These are phyloP conservation scores for Aegle marmelos DNA, from an alignment of 345 rosid species.

Conservation along the genomic window DNA sequence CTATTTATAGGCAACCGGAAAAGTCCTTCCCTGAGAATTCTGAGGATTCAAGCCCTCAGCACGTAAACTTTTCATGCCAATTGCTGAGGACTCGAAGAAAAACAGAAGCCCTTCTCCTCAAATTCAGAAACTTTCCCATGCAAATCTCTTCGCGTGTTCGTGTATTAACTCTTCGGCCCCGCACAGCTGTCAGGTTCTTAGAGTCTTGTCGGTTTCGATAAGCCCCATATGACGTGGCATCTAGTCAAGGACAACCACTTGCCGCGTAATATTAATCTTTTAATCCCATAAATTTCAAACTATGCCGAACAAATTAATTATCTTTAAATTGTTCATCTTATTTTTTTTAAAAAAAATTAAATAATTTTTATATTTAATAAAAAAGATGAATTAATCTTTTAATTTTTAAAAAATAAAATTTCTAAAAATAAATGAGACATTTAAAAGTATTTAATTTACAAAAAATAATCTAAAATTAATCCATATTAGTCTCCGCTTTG, in stretches of 20 bases:
- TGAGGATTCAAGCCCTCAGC: slow-evolving; percentile 31
- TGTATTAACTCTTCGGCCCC: neutral
- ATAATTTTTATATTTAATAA: too few species aligned
- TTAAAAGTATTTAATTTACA: too few species aligned
- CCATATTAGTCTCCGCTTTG: too few species aligned
- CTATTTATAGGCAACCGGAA: slow-evolving; percentile 36
- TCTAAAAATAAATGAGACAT: too few species aligned
- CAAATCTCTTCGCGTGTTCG: neutral
- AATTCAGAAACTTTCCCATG: slow-evolving; percentile 6
- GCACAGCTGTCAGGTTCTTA: neutral
- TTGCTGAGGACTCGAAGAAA: neutral
- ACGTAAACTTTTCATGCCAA: neutral
- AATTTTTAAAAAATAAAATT: too few species aligned
- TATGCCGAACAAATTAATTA: too few species aligned
- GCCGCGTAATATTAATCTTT: too few species aligned
- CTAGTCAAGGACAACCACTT: neutral
- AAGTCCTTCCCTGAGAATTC: slow-evolving; percentile 51
- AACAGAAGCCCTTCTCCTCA: slow-evolving; percentile 12
- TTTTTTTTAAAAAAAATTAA: too few species aligned
- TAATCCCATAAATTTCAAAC: too few species aligned
- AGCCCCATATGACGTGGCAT: neutral
- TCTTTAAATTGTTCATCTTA: too few species aligned
- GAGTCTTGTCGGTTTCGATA: neutral
- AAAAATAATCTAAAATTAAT: too few species aligned
- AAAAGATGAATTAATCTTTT: too few species aligned